phyloP scores from a whole-genome alignment of 495 filamentous ascomycete species.

The Penicillium diatomitis region DNA sequence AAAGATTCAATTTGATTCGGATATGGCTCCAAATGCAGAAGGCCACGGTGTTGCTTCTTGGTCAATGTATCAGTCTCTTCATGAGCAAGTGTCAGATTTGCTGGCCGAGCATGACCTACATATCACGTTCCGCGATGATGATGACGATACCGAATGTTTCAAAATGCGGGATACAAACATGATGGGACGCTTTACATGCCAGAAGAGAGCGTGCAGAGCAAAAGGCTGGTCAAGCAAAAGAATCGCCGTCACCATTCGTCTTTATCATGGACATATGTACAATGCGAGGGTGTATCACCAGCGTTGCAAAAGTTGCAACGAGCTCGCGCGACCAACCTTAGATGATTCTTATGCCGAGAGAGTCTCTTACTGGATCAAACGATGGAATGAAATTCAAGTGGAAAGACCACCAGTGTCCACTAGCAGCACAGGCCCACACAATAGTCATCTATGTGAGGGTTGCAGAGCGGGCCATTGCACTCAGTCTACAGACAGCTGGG shows the following conservation, averaged over 20 bases:
- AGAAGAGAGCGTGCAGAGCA: conserved; percentile 6
- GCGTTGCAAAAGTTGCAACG: conserved; percentile 29
- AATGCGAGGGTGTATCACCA: conserved; percentile 45
- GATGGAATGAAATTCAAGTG: conserved; percentile 36
- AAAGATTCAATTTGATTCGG: too few relatives aligned
- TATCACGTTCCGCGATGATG: conserved; percentile 5
- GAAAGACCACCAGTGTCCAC: conserved; percentile 15
- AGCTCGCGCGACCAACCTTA: conserved; percentile 23
- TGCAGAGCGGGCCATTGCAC: conserved; percentile 39
- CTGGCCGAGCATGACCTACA: conserved; percentile 18
- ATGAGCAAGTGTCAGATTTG: conserved; percentile 27
- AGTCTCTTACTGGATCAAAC: conserved; percentile 41
- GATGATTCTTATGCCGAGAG: conserved; percentile 38
- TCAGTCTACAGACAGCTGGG: not conserved
- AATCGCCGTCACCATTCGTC: conserved; percentile 39
- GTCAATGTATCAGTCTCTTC: conserved; percentile 31
- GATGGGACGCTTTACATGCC: conserved; percentile 27
- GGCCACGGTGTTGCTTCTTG: too few relatives aligned
- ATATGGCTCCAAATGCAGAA: too few relatives aligned
- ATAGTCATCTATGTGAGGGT: conserved; percentile 36
- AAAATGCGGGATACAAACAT: conserved; percentile 12
- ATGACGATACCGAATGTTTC: conserved; percentile 2
- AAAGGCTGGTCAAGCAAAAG: conserved; percentile 28
- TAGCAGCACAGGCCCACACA: conserved; percentile 30
- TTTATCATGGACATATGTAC: conserved; percentile 30